Evolutionary conservation across 2,329 filamentous ascomycete genomes (phyloP).

Genomic region (Phyllosticta citrichinensis): DNA sequence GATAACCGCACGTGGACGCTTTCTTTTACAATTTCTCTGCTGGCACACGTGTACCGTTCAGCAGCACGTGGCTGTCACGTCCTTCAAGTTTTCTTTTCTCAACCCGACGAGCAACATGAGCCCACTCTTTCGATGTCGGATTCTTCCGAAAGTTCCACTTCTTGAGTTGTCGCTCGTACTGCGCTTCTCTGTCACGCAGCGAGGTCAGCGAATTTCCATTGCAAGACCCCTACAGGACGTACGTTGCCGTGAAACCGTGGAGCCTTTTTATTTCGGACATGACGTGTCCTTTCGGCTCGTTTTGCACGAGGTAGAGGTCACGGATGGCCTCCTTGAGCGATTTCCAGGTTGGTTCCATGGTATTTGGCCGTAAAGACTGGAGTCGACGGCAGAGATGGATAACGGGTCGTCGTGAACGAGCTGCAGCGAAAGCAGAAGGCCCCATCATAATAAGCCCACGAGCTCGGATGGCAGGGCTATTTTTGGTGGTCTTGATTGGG

Average conservation of each 20-base stretch:
- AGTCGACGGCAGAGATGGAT: too few relatives aligned
- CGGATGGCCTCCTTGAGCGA: slow-evolving; percentile 18
- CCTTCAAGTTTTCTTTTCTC: slow-evolving; percentile 14
- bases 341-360: slow-evolving; percentile 11
- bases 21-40: neutral
- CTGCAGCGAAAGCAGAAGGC: neutral
- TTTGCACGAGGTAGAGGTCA: slow-evolving; percentile 2
- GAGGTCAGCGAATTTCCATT: neutral
- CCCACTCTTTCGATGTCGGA: slow-evolving; percentile 14
- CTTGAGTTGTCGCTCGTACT: slow-evolving; percentile 18
- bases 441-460: neutral
- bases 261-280: neutral
- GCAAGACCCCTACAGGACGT: neutral
- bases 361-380: slow-evolving; percentile 9
- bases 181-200: slow-evolving; percentile 12
- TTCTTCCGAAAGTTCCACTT: slow-evolving; percentile 20
- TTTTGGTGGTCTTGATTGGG: too few relatives aligned
- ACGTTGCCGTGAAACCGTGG: slow-evolving; percentile 7
- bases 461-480: too few relatives aligned
- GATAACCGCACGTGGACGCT: neutral
- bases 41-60: neutral
- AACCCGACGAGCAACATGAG: slow-evolving; percentile 13
- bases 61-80: slow-evolving; percentile 10
- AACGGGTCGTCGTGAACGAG: too few relatives aligned
- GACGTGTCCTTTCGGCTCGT: neutral